Percentiles rank a stretch among this genome's conserved stretches.
These are phyloP conservation scores for Backusella australiensis DNA, from an alignment of 192 early-diverging fungal genomes.

Conservation along the genomic window DNA sequence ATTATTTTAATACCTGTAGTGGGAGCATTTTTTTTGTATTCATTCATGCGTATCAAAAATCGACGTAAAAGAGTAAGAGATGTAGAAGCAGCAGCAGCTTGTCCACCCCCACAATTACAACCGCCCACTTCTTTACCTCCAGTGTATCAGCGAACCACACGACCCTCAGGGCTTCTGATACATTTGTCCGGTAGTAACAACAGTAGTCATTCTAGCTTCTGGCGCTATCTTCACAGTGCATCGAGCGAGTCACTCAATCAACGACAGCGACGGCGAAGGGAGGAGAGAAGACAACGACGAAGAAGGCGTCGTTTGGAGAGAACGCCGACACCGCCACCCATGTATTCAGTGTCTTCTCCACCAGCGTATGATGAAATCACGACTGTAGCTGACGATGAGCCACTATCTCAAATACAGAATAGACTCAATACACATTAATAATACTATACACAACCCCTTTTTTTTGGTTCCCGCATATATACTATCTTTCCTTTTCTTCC, in stretches of 20 bases:
- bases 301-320: background rate
- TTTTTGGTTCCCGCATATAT: background rate
- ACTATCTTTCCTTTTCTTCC: background rate
- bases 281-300: background rate
- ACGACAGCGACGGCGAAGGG: background rate
- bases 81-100: background rate
- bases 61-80: background rate
- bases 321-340: background rate
- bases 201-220: background rate
- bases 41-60: constrained; percentile 8
- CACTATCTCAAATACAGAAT: background rate
- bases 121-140: background rate
- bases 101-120: background rate
- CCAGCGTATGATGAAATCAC: constrained; percentile 1
- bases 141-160: background rate
- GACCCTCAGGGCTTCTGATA: background rate
- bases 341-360: constrained; percentile 5
- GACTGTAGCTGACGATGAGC: background rate
- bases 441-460: background rate
- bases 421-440: background rate
- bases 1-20: constrained; percentile 9
- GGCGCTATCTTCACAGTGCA: constrained; percentile 1
- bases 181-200: background rate
- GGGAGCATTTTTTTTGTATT: constrained; percentile 6
- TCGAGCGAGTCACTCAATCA: background rate